Percentiles rank a stretch among this genome's conserved stretches.
Evolutionary conservation across 306 rosid species (phyloP).

Genomic region (Sesbania bispinosa): DNA sequence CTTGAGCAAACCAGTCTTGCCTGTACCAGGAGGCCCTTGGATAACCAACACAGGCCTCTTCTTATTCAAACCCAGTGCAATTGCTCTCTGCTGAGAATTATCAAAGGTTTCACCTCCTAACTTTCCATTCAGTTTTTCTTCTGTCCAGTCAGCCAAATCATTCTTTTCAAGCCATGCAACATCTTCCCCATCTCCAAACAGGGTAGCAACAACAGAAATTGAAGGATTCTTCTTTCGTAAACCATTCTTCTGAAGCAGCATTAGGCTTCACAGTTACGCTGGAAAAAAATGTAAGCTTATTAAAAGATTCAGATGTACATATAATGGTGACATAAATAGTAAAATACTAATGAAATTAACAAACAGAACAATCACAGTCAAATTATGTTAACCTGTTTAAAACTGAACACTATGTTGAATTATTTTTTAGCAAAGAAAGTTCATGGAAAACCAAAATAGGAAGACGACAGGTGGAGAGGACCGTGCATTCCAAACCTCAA

Average conservation of each 20-base stretch:
- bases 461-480: too few species aligned
- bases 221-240: slow-evolving; percentile 73
- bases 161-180: slow-evolving; percentile 60
- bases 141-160: slow-evolving; percentile 50
- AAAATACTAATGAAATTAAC: neutral
- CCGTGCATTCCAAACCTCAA: too few species aligned
- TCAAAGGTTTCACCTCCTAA: slow-evolving; percentile 44
- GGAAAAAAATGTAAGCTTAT: slow-evolving; percentile 21
- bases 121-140: slow-evolving; percentile 32
- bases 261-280: slow-evolving; percentile 94
- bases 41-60: slow-evolving; percentile 66
- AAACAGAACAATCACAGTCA: slow-evolving; percentile 4
- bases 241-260: slow-evolving; percentile 83
- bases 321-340: neutral
- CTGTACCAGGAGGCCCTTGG: slow-evolving; percentile 94
- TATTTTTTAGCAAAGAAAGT: too few species aligned
- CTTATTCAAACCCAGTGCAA: slow-evolving; percentile 66
- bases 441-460: too few species aligned
- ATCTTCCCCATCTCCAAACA: slow-evolving; percentile 76
- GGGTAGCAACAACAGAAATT: slow-evolving; percentile 60
- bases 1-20: slow-evolving; percentile 78
- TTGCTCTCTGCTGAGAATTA: slow-evolving; percentile 55
- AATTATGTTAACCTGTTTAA: slow-evolving; percentile 4
- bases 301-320: slow-evolving; percentile 11
- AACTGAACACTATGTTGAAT: neutral